Evolutionary conservation across 1,284 basidiomycete genomes (phyloP).

Genomic region (Cystobasidium pallidum): DNA sequence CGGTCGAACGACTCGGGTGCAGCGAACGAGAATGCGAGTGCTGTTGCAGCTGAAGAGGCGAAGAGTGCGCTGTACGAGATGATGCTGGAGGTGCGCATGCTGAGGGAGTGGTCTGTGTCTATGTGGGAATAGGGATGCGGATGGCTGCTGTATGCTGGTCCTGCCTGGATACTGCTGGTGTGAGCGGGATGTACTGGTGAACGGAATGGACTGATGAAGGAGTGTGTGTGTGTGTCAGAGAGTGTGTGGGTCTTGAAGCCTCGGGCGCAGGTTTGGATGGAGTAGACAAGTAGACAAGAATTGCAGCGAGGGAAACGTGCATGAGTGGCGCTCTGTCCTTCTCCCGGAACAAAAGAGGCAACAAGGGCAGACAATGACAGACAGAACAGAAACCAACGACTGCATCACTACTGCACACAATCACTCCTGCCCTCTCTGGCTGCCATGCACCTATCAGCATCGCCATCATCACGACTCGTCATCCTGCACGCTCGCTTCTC

Average conservation of each 20-base stretch:
- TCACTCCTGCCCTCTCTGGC: not conserved
- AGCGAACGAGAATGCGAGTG: conserved; percentile 12
- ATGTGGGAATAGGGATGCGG: too few species aligned
- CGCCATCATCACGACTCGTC: not conserved
- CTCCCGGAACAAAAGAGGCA: not conserved
- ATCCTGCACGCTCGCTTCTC: too few species aligned
- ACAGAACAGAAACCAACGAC: not conserved
- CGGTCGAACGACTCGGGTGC: conserved; percentile 9
- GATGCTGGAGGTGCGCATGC: conserved; percentile 29
- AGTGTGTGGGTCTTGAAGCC: not conserved
- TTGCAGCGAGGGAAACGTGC: not conserved
- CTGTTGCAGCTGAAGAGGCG: conserved; percentile 8
- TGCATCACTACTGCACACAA: not conserved
- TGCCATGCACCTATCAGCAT: conserved; percentile 2
- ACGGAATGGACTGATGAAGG: not conserved
- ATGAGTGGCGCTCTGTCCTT: not conserved
- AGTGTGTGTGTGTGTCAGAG: not conserved
- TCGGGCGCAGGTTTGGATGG: not conserved
- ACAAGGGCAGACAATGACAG: not conserved
- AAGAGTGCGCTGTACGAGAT: conserved; percentile 21
- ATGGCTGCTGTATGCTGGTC: too few species aligned
- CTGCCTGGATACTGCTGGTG: too few species aligned
- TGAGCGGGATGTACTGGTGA: too few species aligned
- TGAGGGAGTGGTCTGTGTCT: not conserved
- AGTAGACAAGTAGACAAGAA: not conserved